These are phyloP conservation scores for Fusarium gaditjirri DNA, from an alignment of 2,329 filamentous ascomycete species.

Conservation along the genomic window DNA sequence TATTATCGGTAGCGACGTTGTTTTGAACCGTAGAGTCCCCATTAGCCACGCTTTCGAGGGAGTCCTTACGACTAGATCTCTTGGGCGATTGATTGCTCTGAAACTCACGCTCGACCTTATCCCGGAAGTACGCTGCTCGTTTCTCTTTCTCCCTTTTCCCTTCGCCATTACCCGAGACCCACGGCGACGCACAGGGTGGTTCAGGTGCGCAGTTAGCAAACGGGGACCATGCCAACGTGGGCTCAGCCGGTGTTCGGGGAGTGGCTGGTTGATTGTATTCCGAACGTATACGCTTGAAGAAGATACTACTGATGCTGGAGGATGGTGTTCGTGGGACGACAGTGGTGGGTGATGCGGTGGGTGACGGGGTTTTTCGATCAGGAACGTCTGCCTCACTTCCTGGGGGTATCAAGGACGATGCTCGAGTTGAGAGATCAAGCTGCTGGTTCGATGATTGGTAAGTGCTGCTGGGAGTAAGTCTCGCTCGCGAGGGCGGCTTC, in stretches of 20 bases:
- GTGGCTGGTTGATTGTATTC: slow-evolving; percentile 29
- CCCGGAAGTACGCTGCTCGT: slow-evolving; percentile 39
- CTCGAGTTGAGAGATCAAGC: slow-evolving; percentile 8
- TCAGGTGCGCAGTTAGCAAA: slow-evolving; percentile 37
- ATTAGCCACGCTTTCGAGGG: slow-evolving; percentile 19
- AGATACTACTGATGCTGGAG: slow-evolving; percentile 39
- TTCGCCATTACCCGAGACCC: slow-evolving; percentile 36
- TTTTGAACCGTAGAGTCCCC: slow-evolving; percentile 18
- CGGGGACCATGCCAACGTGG: slow-evolving; percentile 41
- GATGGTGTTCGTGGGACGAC: slow-evolving; percentile 33
- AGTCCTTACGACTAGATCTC: slow-evolving; percentile 13
- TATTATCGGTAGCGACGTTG: not conserved
- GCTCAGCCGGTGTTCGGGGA: slow-evolving; percentile 34
- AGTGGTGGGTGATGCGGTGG: slow-evolving; percentile 5
- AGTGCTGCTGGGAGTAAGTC: slow-evolving; percentile 2
- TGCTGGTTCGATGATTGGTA: slow-evolving; percentile 21
- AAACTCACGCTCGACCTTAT: slow-evolving; percentile 31
- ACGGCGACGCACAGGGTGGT: slow-evolving; percentile 39
- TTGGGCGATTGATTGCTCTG: slow-evolving; percentile 6
- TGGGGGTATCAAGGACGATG: not conserved
- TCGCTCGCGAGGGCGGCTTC: slow-evolving; percentile 1
- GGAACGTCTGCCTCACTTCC: not conserved
- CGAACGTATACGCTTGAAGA: slow-evolving; percentile 42
- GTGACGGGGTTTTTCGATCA: slow-evolving; percentile 14
- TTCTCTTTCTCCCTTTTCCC: slow-evolving; percentile 31